A percentile compares a stretch with the other conserved stretches of the same genome.
Evolutionary conservation across 495 filamentous ascomycete species (phyloP).

Genomic region (Cetradonia linearis): DNA sequence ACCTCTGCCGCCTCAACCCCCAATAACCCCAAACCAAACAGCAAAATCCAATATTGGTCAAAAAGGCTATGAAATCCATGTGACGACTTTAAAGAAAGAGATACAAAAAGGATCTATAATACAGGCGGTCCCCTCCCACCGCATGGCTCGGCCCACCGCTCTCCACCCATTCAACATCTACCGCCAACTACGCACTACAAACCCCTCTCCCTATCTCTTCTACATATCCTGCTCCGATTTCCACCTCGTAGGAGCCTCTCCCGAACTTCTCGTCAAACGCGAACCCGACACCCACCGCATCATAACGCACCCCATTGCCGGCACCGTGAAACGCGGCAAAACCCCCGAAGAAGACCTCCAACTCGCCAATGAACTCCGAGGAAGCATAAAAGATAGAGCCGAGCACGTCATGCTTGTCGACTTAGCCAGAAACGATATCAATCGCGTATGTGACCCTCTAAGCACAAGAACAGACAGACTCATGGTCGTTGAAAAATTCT

Average conservation of each 20-base stretch:
- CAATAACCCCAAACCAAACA: constrained; percentile 59
- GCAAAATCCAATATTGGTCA: constrained; percentile 93
- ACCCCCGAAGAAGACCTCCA: constrained; percentile 67
- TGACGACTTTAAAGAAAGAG: constrained; percentile 70
- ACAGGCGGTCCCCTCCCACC: constrained; percentile 90
- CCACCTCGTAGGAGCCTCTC: constrained; percentile 88
- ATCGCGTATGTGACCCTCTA: constrained; percentile 84
- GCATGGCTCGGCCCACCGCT: constrained; percentile 76
- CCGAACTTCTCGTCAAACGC: constrained; percentile 85
- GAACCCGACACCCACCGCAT: constrained; percentile 62
- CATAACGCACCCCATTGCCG: constrained; percentile 94
- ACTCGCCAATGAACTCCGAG: constrained; percentile 67
- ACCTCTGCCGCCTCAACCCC: constrained; percentile 64
- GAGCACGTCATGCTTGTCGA: constrained; percentile 99
- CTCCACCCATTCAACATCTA: constrained; percentile 98
- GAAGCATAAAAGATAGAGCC: constrained; percentile 83
- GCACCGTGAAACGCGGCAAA: constrained; percentile 80
- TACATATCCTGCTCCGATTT: constrained; percentile 82
- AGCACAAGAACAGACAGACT: constrained; percentile 82
- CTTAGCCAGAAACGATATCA: constrained; percentile 90
- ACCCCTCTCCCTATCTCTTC: constrained; percentile 94
- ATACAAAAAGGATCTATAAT: constrained; percentile 90
- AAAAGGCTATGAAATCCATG: constrained; percentile 77
- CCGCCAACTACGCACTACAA: constrained; percentile 86
- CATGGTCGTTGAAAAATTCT: constrained; percentile 94